Conservation (phyloP, 306 rosid genomes). For the Benincasa hispida region DNA sequence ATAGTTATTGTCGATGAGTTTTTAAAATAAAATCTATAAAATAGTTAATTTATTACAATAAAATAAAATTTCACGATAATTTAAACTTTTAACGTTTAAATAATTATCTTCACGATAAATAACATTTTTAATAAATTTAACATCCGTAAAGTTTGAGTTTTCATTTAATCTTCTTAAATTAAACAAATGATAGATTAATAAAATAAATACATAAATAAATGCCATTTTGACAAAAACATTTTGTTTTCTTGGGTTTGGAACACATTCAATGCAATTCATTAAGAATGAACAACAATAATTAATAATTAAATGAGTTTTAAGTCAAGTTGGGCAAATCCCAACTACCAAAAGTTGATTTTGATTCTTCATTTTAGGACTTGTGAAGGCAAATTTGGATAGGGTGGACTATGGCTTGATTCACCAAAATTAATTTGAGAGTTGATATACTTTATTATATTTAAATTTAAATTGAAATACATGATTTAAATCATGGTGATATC, state of each 20-base stretch:
- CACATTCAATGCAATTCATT: constrained; percentile 1
- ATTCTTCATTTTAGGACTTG: not conserved
- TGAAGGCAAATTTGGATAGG: not conserved
- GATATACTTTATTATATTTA: not conserved
- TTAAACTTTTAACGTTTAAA: too few relatives aligned
- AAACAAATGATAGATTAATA: too few relatives aligned
- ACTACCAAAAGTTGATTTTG: not conserved
- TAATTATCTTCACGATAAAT: too few relatives aligned
- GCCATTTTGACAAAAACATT: not conserved
- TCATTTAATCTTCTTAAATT: too few relatives aligned
- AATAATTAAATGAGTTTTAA: not conserved
- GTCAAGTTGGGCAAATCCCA: not conserved
- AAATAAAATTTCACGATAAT: too few relatives aligned
- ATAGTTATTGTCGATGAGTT: too few relatives aligned
- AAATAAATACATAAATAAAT: too few relatives aligned
- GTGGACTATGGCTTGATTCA: not conserved
- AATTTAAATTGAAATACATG: not conserved
- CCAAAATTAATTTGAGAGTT: not conserved
- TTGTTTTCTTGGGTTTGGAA: not conserved
- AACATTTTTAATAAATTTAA: too few relatives aligned
- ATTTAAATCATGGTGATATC: too few relatives aligned
- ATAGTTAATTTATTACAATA: too few relatives aligned
- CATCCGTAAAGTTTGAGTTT: too few relatives aligned
- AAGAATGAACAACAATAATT: not conserved
- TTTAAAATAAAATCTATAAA: too few relatives aligned